Evolutionary conservation across 371 early-diverging fungal species (phyloP).

Genomic region (Funneliformis caledonium): DNA sequence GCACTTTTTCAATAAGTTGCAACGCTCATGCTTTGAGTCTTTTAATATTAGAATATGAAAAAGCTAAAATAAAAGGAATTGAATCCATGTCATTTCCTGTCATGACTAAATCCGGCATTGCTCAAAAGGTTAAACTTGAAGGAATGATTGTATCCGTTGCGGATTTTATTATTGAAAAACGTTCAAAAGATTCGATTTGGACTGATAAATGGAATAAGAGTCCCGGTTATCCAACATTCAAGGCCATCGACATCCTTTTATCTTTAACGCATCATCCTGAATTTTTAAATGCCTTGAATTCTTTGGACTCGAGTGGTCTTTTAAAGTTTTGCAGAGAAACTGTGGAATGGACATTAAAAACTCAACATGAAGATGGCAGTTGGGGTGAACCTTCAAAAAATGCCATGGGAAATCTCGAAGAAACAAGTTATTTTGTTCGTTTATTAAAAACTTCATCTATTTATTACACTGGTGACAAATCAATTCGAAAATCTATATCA

Average conservation of each 20-base stretch:
- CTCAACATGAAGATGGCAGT: background rate
- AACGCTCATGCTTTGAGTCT: background rate
- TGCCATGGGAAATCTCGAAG: slow-evolving; percentile 19
- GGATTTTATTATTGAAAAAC: background rate
- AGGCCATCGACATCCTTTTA: background rate
- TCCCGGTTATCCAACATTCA: slow-evolving; percentile 20
- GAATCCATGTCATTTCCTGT: background rate
- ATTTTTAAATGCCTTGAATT: no score
- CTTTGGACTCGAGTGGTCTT: no score
- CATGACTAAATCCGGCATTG: background rate
- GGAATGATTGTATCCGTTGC: background rate
- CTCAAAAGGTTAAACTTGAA: background rate
- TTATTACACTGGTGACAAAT: background rate
- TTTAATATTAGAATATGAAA: background rate
- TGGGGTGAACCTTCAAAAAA: no score
- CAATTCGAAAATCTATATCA: background rate
- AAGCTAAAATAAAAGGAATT: background rate
- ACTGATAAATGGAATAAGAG: slow-evolving; percentile 5
- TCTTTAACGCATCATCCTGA: background rate
- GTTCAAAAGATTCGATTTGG: background rate
- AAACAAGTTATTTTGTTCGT: slow-evolving; percentile 30
- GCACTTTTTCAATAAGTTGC: background rate
- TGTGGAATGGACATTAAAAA: background rate
- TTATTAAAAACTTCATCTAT: background rate
- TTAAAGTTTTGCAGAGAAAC: no score